Evolutionary conservation across 371 early-diverging fungal genomes (phyloP).

Genomic region (Rhizomucor pusillus): DNA sequence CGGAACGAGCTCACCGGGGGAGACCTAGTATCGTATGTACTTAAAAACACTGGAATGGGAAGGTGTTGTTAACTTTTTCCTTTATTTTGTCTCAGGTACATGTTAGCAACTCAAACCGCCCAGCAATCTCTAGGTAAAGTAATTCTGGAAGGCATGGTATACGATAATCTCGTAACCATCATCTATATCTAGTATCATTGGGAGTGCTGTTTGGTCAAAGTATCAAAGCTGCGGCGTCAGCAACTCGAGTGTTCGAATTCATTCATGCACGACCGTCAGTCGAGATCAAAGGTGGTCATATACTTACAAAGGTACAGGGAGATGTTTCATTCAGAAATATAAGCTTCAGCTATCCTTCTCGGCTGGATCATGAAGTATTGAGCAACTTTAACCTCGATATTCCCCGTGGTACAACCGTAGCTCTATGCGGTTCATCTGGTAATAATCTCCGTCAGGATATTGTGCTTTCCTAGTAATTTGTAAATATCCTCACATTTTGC

Average conservation of each 20-base stretch:
- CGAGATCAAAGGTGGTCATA: constrained; percentile 46
- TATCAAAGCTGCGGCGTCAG: constrained; percentile 66
- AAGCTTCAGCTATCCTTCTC: constrained; percentile 65
- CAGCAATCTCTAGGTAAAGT: constrained; percentile 65
- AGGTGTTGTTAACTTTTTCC: not conserved
- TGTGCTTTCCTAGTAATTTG: too few relatives aligned
- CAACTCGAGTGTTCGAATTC: constrained; percentile 72
- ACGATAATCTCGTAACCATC: not conserved
- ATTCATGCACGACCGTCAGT: constrained; percentile 48
- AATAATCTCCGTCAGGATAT: constrained; percentile 14
- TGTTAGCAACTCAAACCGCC: constrained; percentile 76
- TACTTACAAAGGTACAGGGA: constrained; percentile 29
- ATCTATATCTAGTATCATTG: constrained; percentile 41
- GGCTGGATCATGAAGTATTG: constrained; percentile 62
- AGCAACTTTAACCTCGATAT: constrained; percentile 58
- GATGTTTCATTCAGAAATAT: constrained; percentile 66
- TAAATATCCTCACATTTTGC: not conserved
- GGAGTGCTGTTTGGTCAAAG: constrained; percentile 79
- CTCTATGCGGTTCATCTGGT: constrained; percentile 69
- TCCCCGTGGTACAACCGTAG: constrained; percentile 62
- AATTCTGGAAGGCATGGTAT: too few relatives aligned
- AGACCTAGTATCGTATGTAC: constrained; percentile 60
- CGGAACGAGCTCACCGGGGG: constrained; percentile 66
- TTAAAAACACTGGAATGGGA: not conserved
- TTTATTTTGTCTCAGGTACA: constrained; percentile 38